These are phyloP conservation scores for Calonectria fujianensis DNA, from an alignment of 2,329 filamentous ascomycete species.

Conservation along the genomic window DNA sequence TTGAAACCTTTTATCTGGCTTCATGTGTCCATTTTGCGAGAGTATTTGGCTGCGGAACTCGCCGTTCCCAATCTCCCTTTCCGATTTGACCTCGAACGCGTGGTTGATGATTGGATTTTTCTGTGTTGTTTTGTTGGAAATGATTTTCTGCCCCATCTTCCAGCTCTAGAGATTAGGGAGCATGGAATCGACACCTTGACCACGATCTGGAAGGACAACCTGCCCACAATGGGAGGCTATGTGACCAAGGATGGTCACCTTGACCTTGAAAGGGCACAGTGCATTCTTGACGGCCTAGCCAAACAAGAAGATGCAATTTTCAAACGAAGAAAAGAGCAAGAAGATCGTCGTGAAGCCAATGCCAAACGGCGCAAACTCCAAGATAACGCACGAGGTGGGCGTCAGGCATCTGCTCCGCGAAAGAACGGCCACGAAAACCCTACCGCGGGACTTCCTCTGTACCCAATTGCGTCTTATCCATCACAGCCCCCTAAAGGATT, in stretches of 20 bases:
- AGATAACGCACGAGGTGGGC: constrained; percentile 61
- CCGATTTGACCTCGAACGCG: constrained; percentile 93
- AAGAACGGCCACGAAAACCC: constrained; percentile 61
- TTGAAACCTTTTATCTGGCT: constrained; percentile 99
- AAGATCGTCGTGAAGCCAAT: constrained; percentile 88
- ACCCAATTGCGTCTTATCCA: constrained; percentile 69
- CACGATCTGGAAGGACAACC: constrained; percentile 96
- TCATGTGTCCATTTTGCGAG: constrained; percentile 91
- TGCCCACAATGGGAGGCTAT: constrained; percentile 94
- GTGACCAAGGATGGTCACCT: constrained; percentile 96
- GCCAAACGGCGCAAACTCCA: constrained; percentile 86
- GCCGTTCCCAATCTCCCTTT: constrained; percentile 89
- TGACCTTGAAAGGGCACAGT: constrained; percentile 88
- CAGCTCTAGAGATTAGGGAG: constrained; percentile 97
- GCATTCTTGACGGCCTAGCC: constrained; percentile 90
- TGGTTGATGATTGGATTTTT: constrained; percentile 98
- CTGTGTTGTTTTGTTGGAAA: constrained; percentile 99
- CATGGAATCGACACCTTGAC: constrained; percentile 97
- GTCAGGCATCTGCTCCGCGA: constrained; percentile 44
- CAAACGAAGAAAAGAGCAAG: constrained; percentile 87
- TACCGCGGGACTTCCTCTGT: constrained; percentile 57
- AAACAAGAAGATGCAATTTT: constrained; percentile 97
- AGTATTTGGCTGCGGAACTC: constrained; percentile 94
- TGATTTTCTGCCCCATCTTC: constrained; percentile 97
- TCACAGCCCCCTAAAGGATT: constrained; percentile 74